Evolutionary conservation across 2,329 filamentous ascomycete species (phyloP).

Genomic region (Penicillium freii): DNA sequence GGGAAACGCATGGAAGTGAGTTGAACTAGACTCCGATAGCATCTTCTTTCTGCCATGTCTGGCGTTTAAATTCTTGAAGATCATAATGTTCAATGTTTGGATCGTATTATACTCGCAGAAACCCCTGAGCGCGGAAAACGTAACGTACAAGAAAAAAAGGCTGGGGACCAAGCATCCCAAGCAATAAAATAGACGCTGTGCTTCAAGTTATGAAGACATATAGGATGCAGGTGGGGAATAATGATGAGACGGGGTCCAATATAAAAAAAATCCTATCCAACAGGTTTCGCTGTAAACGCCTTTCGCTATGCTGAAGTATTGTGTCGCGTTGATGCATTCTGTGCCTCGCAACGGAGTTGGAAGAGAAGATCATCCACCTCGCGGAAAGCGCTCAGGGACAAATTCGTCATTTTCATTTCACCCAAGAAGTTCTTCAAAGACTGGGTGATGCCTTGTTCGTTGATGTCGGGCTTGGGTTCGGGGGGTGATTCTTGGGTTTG

Average conservation of each 20-base stretch:
- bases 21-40: background rate
- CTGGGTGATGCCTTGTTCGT: slow-evolving; percentile 49
- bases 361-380: slow-evolving; percentile 76
- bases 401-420: slow-evolving; percentile 57
- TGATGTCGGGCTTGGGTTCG: background rate
- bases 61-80: background rate
- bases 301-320: slow-evolving; percentile 36
- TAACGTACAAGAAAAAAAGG: slow-evolving; percentile 1
- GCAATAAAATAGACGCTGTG: slow-evolving; percentile 9
- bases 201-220: slow-evolving; percentile 11
- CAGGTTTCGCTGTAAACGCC: slow-evolving; percentile 29
- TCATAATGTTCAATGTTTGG: slow-evolving; percentile 1
- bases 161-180: background rate
- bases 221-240: slow-evolving; percentile 24
- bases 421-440: slow-evolving; percentile 58
- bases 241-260: slow-evolving; percentile 6
- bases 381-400: slow-evolving; percentile 65
- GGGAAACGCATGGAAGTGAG: background rate
- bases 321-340: slow-evolving; percentile 63
- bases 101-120: background rate
- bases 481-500: slow-evolving; percentile 15
- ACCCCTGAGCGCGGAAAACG: background rate
- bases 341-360: slow-evolving; percentile 72
- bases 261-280: slow-evolving; percentile 11
- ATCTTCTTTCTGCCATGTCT: background rate